Evolutionary conservation across 2,329 filamentous ascomycete species (phyloP), one percentile per base, ranked within the genome.

Genomic region (Hypoxylon sp.): DNA sequence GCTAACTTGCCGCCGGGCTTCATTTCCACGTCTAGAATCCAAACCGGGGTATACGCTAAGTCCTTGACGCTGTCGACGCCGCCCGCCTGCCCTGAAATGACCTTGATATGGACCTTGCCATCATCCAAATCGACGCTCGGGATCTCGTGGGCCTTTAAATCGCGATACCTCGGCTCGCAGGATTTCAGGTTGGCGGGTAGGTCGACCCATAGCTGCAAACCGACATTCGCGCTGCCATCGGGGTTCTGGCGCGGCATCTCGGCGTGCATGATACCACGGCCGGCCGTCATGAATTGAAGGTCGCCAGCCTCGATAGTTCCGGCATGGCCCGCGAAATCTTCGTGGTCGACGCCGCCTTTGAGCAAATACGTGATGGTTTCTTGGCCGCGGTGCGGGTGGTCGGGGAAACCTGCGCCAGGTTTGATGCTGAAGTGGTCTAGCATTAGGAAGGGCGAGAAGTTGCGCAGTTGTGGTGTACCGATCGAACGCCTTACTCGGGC

Each of bases 231-330:
- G 62, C 84, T 87, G 55, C 93, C 93, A 77, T 96, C 92, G 0
- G 85, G 79, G 77, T 93, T 93, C 76, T 92, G 89, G 60, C 88
- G 87, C 9, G 95, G 95, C 94, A 98, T 98, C 81, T 98, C 95
- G 38, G 94, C 93, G 80, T 98, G 96, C 80, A 98, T 92, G 75
- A 98, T 97, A 45, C 95, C 95, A 19, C 87, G 85, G 3, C 95
- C 95, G 0, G 95, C 95, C 0, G 95, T 98, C 96, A 98, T 98
- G 85, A 98, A 98, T 78, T 98, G 95, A 51, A 98, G 82, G 78
- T 98, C 95, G n/a, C 95, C 95, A 0, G 91, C 82, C 67, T 91
- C 86, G 73, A 98, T 93, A 2, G 92, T 96, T 63, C 95, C 96
- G 53, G 86, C 86, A 82, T 79, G 72, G 55, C 77, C 77, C 11